Percentiles rank a stretch among this genome's conserved stretches.
Evolutionary conservation across 2,329 filamentous ascomycete genomes (phyloP).

Genomic region (Xylaria sp.): DNA sequence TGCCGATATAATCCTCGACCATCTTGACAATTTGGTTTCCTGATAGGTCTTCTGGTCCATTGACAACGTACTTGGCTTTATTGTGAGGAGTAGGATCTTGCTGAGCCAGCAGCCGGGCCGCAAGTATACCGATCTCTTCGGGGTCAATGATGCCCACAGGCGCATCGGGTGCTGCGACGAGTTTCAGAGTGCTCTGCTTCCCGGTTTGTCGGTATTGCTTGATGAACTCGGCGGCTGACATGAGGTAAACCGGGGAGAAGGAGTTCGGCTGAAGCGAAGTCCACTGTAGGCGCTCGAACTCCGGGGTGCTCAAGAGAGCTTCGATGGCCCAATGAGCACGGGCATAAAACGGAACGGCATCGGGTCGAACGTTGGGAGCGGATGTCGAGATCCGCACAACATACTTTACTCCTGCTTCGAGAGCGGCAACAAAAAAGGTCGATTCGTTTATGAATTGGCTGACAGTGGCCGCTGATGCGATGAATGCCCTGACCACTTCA

Average conservation of each 20-base stretch:
- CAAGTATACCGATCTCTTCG: constrained; percentile 18
- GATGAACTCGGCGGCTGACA: constrained; percentile 8
- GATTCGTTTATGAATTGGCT: constrained; percentile 30
- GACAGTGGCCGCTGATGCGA: constrained; percentile 6
- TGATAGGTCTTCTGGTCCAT: constrained; percentile 28
- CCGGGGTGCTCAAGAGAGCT: constrained; percentile 22
- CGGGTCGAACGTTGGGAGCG: constrained; percentile 22
- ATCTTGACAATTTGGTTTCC: constrained; percentile 24
- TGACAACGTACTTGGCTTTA: constrained; percentile 27
- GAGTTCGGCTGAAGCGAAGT: constrained; percentile 30
- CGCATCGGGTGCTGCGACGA: constrained; percentile 14
- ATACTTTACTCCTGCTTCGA: constrained; percentile 28
- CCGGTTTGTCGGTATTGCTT: constrained; percentile 28
- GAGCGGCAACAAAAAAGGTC: constrained; percentile 26
- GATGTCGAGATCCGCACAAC: constrained; percentile 32
- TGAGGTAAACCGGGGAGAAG: constrained; percentile 14
- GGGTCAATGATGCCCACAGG: constrained; percentile 26
- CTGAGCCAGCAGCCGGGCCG: constrained; percentile 22
- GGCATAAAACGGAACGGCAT: constrained; percentile 20
- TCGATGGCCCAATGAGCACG: constrained; percentile 31
- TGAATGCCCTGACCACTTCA: constrained; percentile 29
- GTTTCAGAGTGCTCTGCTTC: constrained; percentile 22
- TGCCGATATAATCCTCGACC: constrained; percentile 29
- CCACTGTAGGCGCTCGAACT: constrained; percentile 30
- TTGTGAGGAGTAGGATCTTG: constrained; percentile 27